A percentile compares a stretch with the other conserved stretches of the same genome.
Evolutionary conservation across 441 rosid genomes (phyloP).

Genomic region (Isatis lusitanica): DNA sequence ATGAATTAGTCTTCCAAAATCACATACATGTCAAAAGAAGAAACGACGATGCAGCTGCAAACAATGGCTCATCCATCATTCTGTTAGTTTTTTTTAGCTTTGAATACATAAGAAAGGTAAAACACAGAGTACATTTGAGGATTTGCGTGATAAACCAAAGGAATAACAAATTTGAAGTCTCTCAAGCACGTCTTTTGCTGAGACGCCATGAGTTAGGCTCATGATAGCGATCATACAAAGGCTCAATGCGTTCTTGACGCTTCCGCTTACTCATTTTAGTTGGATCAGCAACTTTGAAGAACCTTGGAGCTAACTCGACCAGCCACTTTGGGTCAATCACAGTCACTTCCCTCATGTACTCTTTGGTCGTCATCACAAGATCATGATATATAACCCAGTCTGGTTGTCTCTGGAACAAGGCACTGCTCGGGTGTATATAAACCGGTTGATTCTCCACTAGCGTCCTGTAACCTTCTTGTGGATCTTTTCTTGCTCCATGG

Average conservation of each 20-base stretch:
- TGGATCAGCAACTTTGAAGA: conserved; percentile 69
- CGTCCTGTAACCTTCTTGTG: conserved; percentile 91
- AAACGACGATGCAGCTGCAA: not conserved
- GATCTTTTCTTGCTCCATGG: conserved; percentile 84
- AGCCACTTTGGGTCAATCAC: conserved; percentile 77
- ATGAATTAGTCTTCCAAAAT: not conserved
- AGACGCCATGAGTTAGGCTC: conserved; percentile 78
- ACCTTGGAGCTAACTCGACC: conserved; percentile 67
- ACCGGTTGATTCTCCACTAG: conserved; percentile 93
- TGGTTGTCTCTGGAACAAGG: conserved; percentile 93
- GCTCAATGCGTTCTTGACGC: conserved; percentile 71
- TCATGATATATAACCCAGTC: conserved; percentile 96
- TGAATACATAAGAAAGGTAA: conserved; percentile 17
- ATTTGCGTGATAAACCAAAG: not conserved
- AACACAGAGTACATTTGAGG: not conserved
- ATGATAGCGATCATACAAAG: conserved; percentile 64
- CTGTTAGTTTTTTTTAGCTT: not conserved
- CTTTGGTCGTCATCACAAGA: conserved; percentile 87
- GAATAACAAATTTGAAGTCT: not conserved
- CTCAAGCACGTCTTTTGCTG: conserved; percentile 67
- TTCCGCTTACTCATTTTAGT: conserved; percentile 73
- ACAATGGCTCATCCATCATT: not conserved
- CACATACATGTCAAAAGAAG: not conserved
- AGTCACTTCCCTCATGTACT: conserved; percentile 70
- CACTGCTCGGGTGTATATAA: conserved; percentile 91